Percentiles rank a stretch among this genome's conserved stretches.
Evolutionary conservation across 2,329 filamentous ascomycete genomes (phyloP).

Genomic region (Clonostachys rhizophaga): DNA sequence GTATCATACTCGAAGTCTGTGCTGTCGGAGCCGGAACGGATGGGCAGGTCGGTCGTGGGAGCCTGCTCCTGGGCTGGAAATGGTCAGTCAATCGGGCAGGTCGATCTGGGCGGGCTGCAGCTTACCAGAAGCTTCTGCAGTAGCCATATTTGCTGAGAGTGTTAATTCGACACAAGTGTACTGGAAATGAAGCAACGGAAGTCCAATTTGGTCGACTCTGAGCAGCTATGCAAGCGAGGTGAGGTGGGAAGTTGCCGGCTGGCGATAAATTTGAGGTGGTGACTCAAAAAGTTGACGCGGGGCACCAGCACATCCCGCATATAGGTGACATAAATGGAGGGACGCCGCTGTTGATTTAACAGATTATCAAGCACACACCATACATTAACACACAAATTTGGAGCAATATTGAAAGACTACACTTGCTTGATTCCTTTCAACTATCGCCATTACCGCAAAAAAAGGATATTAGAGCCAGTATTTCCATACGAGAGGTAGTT

Average conservation of each 20-base stretch:
- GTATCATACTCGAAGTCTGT: constrained; percentile 1
- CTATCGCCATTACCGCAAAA: too few species aligned
- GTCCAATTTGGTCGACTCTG: not conserved
- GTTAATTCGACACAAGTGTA: not conserved
- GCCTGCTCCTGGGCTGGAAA: not conserved
- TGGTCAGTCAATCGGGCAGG: not conserved
- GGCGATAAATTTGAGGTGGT: not conserved
- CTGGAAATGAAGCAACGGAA: not conserved
- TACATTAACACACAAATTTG: too few species aligned
- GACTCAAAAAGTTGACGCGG: not conserved
- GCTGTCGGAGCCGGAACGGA: not conserved
- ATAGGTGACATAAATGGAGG: too few species aligned
- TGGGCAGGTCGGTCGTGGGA: not conserved
- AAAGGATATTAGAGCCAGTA: too few species aligned
- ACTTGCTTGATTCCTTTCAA: too few species aligned
- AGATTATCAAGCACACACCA: too few species aligned
- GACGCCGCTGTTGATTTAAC: too few species aligned
- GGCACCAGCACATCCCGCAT: not conserved
- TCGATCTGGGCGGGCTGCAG: not conserved
- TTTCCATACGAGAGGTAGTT: too few species aligned
- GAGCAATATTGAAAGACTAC: too few species aligned
- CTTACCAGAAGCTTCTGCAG: not conserved
- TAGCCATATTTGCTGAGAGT: not conserved
- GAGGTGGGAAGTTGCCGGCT: not conserved
- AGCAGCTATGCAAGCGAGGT: not conserved